phyloP scores from a whole-genome alignment of 208 protist species.

The Leishmania tropica region DNA sequence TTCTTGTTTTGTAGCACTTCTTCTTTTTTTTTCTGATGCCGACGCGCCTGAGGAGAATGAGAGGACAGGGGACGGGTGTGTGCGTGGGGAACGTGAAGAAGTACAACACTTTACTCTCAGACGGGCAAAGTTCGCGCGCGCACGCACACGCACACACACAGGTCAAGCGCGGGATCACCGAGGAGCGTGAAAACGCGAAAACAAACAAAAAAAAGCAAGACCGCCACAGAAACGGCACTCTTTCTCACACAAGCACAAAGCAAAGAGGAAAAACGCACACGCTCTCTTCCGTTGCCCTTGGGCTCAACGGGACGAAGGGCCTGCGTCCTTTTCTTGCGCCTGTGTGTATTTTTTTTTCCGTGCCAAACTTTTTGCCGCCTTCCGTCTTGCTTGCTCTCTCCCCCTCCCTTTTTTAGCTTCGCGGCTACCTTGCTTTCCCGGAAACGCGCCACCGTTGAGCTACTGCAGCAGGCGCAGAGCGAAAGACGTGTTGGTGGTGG shows the following conservation, averaged over 20 bases:
- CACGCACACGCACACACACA: background rate
- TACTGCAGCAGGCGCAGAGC: background rate
- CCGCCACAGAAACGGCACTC: background rate
- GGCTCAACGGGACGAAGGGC: background rate
- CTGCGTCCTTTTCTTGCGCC: background rate
- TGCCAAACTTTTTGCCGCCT: background rate
- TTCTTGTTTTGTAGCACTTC: too few relatives aligned
- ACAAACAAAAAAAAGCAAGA: background rate
- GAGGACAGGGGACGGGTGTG: too few relatives aligned
- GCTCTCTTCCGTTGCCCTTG: background rate
- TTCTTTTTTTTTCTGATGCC: too few relatives aligned
- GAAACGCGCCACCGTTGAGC: background rate
- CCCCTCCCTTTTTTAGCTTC: background rate
- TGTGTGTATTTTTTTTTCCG: too few relatives aligned
- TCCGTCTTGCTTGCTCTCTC: conserved; percentile 5
- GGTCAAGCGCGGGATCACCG: background rate
- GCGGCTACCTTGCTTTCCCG: background rate
- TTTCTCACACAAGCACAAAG: background rate
- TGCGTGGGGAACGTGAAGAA: background rate
- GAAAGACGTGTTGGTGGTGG: background rate
- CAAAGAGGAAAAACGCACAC: background rate
- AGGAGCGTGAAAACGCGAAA: background rate
- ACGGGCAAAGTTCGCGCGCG: background rate
- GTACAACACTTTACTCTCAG: background rate
- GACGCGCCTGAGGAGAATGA: too few relatives aligned